These are phyloP conservation scores for Fagus sylvatica DNA, from an alignment of 306 rosid genomes.

Conservation along the genomic window DNA sequence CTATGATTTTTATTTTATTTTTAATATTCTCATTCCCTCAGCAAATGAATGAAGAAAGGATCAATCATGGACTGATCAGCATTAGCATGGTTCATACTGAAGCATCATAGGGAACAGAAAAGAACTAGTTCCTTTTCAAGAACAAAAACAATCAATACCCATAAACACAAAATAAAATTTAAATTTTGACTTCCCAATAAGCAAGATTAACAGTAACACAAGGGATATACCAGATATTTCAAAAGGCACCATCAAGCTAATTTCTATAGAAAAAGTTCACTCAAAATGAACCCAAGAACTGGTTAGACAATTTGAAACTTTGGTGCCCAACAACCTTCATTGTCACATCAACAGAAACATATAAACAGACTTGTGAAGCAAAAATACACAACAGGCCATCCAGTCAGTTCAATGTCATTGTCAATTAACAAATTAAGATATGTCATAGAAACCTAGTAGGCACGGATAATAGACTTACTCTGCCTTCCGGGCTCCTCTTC, in stretches of 20 bases:
- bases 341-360: not conserved
- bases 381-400: not conserved
- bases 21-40: not conserved
- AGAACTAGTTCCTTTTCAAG: not conserved
- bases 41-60: not conserved
- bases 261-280: not conserved
- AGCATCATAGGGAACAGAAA: not conserved
- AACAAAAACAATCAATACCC: not conserved
- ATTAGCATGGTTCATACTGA: conserved; percentile 2
- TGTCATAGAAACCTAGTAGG: not conserved
- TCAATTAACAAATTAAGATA: not conserved
- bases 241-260: not conserved
- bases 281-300: not conserved
- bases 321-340: not conserved
- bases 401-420: not conserved
- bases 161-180: not conserved
- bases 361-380: not conserved
- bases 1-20: not conserved
- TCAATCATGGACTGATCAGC: not conserved
- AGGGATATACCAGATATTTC: not conserved
- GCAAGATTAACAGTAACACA: not conserved
- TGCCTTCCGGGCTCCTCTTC: conserved; percentile 74
- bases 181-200: not conserved
- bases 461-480: conserved; percentile 39
- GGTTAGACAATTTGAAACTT: not conserved